A percentile compares a stretch with the other conserved stretches of the same genome.
Conservation (phyloP, 768 basidiomycete genomes). For the Epithele typhae region DNA sequence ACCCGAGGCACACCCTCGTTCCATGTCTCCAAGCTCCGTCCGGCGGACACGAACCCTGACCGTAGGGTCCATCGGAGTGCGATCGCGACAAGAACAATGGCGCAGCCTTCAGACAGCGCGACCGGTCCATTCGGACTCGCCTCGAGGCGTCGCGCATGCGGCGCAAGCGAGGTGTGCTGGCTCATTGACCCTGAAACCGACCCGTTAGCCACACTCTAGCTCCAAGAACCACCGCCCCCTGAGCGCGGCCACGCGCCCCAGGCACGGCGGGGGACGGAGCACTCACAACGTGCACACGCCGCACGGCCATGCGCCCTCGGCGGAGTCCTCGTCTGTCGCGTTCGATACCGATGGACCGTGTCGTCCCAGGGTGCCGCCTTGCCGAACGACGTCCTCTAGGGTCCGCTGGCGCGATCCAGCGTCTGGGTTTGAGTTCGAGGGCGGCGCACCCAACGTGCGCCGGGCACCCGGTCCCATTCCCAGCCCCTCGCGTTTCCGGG, state of each 20-base stretch:
- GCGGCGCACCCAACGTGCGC: slow-evolving; percentile 11
- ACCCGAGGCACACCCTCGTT: too few species aligned
- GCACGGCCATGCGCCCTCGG: slow-evolving; percentile 66
- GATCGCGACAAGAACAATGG: too few species aligned
- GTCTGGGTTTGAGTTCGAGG: neutral
- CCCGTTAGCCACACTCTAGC: neutral
- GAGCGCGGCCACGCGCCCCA: neutral
- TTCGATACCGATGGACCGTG: too few species aligned
- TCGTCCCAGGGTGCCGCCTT: too few species aligned
- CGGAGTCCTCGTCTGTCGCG: too few species aligned
- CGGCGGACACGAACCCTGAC: too few species aligned
- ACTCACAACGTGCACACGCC: slow-evolving; percentile 62
- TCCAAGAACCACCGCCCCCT: too few species aligned
- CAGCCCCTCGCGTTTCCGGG: too few species aligned
- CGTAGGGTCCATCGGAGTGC: too few species aligned
- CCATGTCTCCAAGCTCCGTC: too few species aligned
- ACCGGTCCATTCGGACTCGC: slow-evolving; percentile 29
- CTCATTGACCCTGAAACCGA: slow-evolving; percentile 43
- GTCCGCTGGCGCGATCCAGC: too few species aligned
- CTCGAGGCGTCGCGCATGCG: slow-evolving; percentile 53
- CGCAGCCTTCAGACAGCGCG: slow-evolving; percentile 2
- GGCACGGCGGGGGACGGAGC: neutral
- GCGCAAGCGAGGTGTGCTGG: slow-evolving; percentile 54
- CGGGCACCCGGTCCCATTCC: slow-evolving; percentile 31
- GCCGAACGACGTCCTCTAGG: too few species aligned